These are phyloP conservation scores for Lepidium aucheri DNA, from an alignment of 345 rosid genomes.

Conservation along the genomic window DNA sequence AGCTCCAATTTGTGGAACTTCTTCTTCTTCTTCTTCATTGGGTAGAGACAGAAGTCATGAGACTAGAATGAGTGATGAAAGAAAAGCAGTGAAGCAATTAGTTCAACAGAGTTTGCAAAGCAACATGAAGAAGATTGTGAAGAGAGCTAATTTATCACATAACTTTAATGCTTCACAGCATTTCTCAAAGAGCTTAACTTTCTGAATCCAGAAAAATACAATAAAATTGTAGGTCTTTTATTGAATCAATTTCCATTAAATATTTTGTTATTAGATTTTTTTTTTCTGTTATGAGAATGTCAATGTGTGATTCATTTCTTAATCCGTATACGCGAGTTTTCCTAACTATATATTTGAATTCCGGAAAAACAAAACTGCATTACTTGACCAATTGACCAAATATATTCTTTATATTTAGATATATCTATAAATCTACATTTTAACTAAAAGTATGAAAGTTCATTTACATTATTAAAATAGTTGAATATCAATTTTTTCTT, in stretches of 20 bases:
- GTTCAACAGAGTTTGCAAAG: conserved; percentile 90
- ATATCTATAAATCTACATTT: no score
- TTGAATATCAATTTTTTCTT: no score
- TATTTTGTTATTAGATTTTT: no score
- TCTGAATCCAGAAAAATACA: conserved; percentile 23
- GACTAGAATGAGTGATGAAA: conserved; percentile 70
- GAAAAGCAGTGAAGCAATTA: conserved; percentile 75
- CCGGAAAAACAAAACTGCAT: no score
- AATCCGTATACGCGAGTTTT: no score
- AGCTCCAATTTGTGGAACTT: conserved; percentile 66
- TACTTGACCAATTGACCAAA: no score
- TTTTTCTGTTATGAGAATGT: no score
- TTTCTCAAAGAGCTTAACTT: conserved; percentile 84
- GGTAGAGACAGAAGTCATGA: conserved; percentile 34
- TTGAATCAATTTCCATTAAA: not conserved
- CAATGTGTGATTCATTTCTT: no score
- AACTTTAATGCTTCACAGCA: conserved; percentile 80
- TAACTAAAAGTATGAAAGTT: no score
- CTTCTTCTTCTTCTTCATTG: conserved; percentile 37
- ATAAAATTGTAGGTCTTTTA: not conserved
- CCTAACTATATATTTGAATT: no score
- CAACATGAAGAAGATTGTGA: conserved; percentile 86
- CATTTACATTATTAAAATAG: no score
- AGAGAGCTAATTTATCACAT: conserved; percentile 85
- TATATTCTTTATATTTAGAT: no score